Base-by-base conservation (phyloP, 1,284 basidiomycete genomes). In the Trichosporon coremiiforme region DNA sequence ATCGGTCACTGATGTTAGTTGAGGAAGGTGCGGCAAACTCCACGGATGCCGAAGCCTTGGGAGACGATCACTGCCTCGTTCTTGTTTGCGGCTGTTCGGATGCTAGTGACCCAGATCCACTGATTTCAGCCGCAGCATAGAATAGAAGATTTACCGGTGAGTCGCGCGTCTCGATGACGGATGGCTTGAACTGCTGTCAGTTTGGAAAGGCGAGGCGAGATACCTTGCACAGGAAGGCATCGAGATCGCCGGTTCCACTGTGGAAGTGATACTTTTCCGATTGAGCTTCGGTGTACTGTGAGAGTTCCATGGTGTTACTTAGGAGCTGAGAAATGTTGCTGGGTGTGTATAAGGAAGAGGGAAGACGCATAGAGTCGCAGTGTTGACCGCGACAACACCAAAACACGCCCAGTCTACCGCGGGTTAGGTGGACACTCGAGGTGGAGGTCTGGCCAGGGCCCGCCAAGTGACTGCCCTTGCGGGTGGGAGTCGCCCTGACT, bases 161-260 rank as follows among this genome's bases (percentile, higher is more conserved):
- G 35, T 71, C 67, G 38, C 70, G 66, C 35, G 68, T 36, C 2
- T 71, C 70, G 22, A 79, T 57, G 60, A 75, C 65, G 17, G 74
- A 73, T 4, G 77, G 76, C 29, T 70, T 70, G 60, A 47, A 69
- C 77, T 79, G 66, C 4, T 1, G 63, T 65, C 50, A 67, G 70
- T 33, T 2, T 45, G 33, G 7, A 8, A 3, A 0, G n/a, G 7
- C 12, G 1, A 8, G 17, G 12, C 6, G 7, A 63, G n/a, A 60
- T 29, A 76, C 78, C 73, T 76, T 77, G 31, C 74, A 72, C 13
- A 78, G 50, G 47, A 68, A 78, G 9, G 77, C 74, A 12, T 76
- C 72, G n/a, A 79, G 68, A 12, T 64, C 50, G 15, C 69, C 12
- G 3, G 15, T 29, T 41, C 66, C 3, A 71, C 68, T 0, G 71